Evolutionary conservation across 768 basidiomycete species (phyloP).

Genomic region (Suillus lakei): DNA sequence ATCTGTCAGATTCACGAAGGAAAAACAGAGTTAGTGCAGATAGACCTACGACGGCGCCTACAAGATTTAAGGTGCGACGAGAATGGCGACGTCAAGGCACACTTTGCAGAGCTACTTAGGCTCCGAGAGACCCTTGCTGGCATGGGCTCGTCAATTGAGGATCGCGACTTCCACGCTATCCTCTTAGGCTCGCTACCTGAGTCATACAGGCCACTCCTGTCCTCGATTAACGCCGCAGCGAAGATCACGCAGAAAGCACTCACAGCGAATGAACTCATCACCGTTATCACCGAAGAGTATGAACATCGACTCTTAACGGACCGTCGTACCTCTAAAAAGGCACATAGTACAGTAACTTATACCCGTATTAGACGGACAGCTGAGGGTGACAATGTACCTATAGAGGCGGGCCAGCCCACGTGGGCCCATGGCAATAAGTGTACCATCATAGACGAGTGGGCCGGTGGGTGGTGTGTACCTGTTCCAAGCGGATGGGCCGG

Average conservation of each 20-base stretch:
- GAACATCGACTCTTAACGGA: no score
- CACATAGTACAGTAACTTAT: no score
- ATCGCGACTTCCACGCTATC: constrained; percentile 25
- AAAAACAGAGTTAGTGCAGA: constrained; percentile 24
- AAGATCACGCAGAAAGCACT: constrained; percentile 12
- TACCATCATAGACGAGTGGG: not conserved
- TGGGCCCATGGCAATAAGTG: not conserved
- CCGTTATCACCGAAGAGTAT: constrained; percentile 22
- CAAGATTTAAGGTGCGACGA: constrained; percentile 28
- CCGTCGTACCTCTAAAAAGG: no score
- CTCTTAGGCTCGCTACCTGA: constrained; percentile 29
- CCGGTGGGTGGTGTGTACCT: not conserved
- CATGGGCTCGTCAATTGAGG: constrained; percentile 22
- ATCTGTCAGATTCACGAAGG: constrained; percentile 23
- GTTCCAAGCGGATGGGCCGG: not conserved
- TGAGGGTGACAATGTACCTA: not conserved
- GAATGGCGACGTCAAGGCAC: constrained; percentile 25
- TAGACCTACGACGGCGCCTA: constrained; percentile 26
- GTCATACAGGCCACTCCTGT: constrained; percentile 24
- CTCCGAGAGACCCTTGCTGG: not conserved
- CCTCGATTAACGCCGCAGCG: constrained; percentile 24
- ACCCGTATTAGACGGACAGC: not conserved
- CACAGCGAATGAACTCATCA: constrained; percentile 19
- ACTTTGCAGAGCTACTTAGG: constrained; percentile 19
- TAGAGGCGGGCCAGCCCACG: not conserved